These are phyloP conservation scores for Camellia oleifera DNA, from an alignment of 179 eudicot species.

Conservation along the genomic window DNA sequence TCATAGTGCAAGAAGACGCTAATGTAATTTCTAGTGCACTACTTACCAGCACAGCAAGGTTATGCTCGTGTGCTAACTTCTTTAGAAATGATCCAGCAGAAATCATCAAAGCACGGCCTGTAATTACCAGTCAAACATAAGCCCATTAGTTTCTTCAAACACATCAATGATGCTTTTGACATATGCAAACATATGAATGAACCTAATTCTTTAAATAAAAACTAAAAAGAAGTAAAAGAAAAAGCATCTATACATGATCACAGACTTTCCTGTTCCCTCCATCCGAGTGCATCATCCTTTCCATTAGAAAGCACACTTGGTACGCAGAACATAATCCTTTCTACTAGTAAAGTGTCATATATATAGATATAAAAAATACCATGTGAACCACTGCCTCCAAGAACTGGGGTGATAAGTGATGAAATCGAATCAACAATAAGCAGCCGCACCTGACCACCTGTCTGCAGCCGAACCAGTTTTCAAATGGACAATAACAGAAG, in stretches of 20 bases:
- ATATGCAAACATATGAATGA: background rate
- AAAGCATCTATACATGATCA: background rate
- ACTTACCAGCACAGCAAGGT: conserved; percentile 67
- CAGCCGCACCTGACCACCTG: conserved; percentile 39
- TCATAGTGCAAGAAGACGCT: background rate
- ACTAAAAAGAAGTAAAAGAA: conserved; percentile 3
- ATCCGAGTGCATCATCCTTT: background rate
- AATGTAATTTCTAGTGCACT: background rate
- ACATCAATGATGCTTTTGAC: background rate
- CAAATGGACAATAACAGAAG: background rate
- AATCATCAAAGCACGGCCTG: conserved; percentile 86
- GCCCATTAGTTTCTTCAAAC: background rate
- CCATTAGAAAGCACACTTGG: background rate
- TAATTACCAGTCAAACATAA: conserved; percentile 19
- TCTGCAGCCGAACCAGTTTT: conserved; percentile 33
- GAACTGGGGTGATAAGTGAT: conserved; percentile 71
- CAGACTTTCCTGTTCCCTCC: background rate
- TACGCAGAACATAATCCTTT: background rate
- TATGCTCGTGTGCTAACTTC: conserved; percentile 73
- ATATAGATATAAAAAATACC: conserved; percentile 34
- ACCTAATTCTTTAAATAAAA: background rate
- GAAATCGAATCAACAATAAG: conserved; percentile 84
- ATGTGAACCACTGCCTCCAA: conserved; percentile 71
- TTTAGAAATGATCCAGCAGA: conserved; percentile 74
- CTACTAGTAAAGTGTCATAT: background rate